Conservation (phyloP, 2,329 filamentous ascomycete species). For the Ophioceras dolichostomum region DNA sequence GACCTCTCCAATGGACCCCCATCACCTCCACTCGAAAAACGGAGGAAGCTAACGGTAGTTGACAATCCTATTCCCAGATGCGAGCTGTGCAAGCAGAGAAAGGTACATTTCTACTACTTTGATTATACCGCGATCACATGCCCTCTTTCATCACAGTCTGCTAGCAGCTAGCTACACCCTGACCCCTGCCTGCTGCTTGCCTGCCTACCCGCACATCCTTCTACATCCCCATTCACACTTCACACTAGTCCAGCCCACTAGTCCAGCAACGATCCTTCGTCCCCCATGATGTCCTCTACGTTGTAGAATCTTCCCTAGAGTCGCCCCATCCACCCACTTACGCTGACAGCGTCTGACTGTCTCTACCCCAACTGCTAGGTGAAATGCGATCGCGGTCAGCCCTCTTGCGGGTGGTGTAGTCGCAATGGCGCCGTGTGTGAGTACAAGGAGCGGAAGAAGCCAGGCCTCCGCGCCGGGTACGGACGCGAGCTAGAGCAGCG, state of each 20-base stretch:
- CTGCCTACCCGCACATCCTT: too few relatives aligned
- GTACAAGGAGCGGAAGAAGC: constrained; percentile 58
- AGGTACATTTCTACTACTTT: constrained; percentile 49
- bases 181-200: too few relatives aligned
- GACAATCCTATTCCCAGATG: constrained; percentile 37
- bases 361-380: constrained; percentile 35
- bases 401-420: constrained; percentile 56
- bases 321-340: too few relatives aligned
- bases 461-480: constrained; percentile 54
- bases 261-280: too few relatives aligned
- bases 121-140: too few relatives aligned
- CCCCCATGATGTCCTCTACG: too few relatives aligned
- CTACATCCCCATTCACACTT: too few relatives aligned
- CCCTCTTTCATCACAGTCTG: too few relatives aligned
- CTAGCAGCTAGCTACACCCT: too few relatives aligned
- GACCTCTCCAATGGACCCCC: constrained; percentile 3
- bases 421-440: constrained; percentile 52
- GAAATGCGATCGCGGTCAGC: constrained; percentile 66
- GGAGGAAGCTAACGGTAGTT: constrained; percentile 12
- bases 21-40: constrained; percentile 7
- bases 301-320: too few relatives aligned
- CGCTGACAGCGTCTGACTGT: too few relatives aligned
- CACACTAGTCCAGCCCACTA: too few relatives aligned
- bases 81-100: constrained; percentile 71
- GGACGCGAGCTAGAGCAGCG: constrained; percentile 63